A percentile compares a stretch with the other conserved stretches of the same genome.
phyloP scores from a whole-genome alignment of 257 asterid genomes.

The Plantago elongata region DNA sequence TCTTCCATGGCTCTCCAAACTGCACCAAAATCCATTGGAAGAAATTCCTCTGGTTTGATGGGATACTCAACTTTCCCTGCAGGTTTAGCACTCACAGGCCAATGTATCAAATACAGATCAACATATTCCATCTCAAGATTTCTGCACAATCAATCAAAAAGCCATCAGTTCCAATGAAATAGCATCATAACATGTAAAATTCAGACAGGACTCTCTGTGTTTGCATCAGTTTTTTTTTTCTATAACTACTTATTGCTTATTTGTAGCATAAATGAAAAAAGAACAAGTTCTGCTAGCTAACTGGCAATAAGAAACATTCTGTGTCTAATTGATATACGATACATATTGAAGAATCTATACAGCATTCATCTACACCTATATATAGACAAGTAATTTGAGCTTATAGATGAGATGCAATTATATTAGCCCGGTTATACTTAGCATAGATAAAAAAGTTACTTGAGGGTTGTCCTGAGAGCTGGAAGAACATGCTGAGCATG shows the following conservation, averaged over 20 bases:
- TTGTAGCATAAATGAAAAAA: too few relatives aligned
- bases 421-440: too few relatives aligned
- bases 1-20: slow-evolving; percentile 50
- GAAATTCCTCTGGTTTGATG: slow-evolving; percentile 30
- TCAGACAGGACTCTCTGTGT: background rate
- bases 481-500: slow-evolving; percentile 42
- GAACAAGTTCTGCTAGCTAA: too few relatives aligned
- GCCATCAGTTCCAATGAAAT: background rate
- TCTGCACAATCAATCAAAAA: slow-evolving; percentile 15
- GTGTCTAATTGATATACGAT: too few relatives aligned
- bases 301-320: too few relatives aligned
- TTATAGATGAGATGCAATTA: too few relatives aligned
- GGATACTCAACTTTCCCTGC: slow-evolving; percentile 30
- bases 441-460: background rate
- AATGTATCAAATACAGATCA: slow-evolving; percentile 43
- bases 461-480: slow-evolving; percentile 35
- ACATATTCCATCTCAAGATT: slow-evolving; percentile 29
- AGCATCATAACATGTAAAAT: background rate
- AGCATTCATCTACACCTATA: too few relatives aligned
- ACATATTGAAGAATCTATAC: too few relatives aligned
- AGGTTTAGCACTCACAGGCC: slow-evolving; percentile 41
- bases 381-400: too few relatives aligned
- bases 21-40: slow-evolving; percentile 24
- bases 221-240: too few relatives aligned
- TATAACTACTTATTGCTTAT: too few relatives aligned